A percentile compares a stretch with the other conserved stretches of the same genome.
phyloP scores from a whole-genome alignment of 805 yeast genomes.

The Candida quercuum region DNA sequence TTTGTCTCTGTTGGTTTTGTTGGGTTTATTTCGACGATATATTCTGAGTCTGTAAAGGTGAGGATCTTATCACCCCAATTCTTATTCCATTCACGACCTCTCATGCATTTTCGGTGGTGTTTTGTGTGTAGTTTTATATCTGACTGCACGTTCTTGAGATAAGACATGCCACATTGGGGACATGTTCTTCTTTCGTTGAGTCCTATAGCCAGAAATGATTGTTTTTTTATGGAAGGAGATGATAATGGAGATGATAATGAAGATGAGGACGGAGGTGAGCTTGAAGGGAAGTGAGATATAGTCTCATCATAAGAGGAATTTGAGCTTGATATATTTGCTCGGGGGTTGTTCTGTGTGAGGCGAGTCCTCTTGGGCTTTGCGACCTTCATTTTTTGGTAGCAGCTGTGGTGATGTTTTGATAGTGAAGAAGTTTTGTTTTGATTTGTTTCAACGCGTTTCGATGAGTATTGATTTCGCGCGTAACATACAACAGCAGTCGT shows the following conservation, averaged over 20 bases:
- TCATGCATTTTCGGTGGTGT: constrained; percentile 44
- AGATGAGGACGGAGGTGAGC: background rate
- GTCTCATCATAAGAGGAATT: background rate
- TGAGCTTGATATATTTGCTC: background rate
- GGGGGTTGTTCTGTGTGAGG: background rate
- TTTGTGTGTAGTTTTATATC: constrained; percentile 45
- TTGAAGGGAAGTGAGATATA: background rate
- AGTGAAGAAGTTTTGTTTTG: too few species aligned
- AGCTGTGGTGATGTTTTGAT: too few species aligned
- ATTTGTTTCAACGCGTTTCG: too few species aligned
- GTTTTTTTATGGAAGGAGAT: constrained; percentile 3
- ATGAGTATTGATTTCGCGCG: too few species aligned
- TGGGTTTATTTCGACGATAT: constrained; percentile 32
- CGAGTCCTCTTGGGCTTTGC: background rate
- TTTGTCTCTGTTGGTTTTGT: constrained; percentile 26
- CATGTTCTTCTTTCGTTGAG: constrained; percentile 31
- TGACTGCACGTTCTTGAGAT: constrained; percentile 30
- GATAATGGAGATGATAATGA: background rate
- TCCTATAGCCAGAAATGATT: constrained; percentile 15
- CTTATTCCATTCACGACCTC: constrained; percentile 45
- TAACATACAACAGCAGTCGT: too few species aligned
- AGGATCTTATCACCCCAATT: constrained; percentile 28
- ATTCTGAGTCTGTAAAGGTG: constrained; percentile 14
- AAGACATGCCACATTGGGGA: constrained; percentile 49
- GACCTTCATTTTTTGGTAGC: background rate